Base-by-base conservation (phyloP, 2,329 filamentous ascomycete genomes). In the Leptodontidium sp. region DNA sequence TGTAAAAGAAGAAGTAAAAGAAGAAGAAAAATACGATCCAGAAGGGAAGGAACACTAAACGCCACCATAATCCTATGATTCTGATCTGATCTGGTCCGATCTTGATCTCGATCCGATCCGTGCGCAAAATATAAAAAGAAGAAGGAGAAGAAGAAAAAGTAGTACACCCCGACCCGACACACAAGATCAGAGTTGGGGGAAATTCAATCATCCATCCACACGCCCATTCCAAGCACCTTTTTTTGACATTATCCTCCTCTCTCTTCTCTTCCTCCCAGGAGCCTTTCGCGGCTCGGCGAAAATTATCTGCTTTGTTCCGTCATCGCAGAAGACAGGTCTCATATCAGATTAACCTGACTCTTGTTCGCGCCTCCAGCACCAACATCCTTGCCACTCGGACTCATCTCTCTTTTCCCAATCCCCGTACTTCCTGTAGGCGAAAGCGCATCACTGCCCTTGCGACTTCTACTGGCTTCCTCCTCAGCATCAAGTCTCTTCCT, bases 401-500 rank as follows among this genome's bases (percentile, higher is more conserved):
- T 76, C 73, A 74, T 75, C 63, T 76, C 76, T 45, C 73, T 70
- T 63, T 71, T 70, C 9, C 65, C 66, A 1, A 21, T 8, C 2
- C 50, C 63, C 6, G 65, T 64, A 15, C 40, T 47, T 4, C 61
- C 61, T 14, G 67, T 68, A 5, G 71, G 70, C 14, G 66, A 64
- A 2, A 71, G 62, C 4, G 49, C 55, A 14, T 66, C 67, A 55
- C 74, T 75, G 0, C 70, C 72, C 65, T 74, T 76, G 5, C 74
- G 67, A 69, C 68, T 71, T 35, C 67, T 68, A 21, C 71, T 68
- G 7, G 72, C 74, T 32, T 69, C 71, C 58, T 79, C 77, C 43
- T 78, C 77, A 0, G 84, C 83, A 79, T 95, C 92, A 66, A 96
- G 84, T 75, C 91, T 86, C 80, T 92, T 92, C 74, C 93, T 86